phyloP scores from a whole-genome alignment of 148 eudicot species.

The Limonium bicolor region DNA sequence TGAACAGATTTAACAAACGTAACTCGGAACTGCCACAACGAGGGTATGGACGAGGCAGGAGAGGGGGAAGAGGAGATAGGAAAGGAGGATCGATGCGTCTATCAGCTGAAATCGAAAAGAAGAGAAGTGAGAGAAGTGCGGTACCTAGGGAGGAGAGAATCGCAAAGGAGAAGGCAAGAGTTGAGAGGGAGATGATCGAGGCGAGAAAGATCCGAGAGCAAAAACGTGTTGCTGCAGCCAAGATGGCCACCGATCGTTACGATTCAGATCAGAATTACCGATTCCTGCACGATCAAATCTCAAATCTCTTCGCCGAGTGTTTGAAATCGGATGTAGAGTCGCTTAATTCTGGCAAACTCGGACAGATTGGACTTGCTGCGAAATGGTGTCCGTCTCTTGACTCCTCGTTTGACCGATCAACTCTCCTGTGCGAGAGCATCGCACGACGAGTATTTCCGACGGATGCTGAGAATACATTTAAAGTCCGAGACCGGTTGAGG shows the following conservation, averaged over 20 bases:
- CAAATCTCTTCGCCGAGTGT: constrained; percentile 12
- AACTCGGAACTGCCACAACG: no score
- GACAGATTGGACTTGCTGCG: constrained; percentile 11
- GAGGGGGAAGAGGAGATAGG: no score
- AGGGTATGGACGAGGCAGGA: no score
- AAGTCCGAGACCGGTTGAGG: constrained; percentile 11
- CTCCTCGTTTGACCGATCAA: constrained; percentile 11
- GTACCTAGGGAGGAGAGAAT: no score
- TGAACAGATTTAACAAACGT: no score
- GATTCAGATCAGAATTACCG: constrained; percentile 5
- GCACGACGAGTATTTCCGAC: constrained; percentile 9
- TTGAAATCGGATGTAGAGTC: constrained; percentile 6
- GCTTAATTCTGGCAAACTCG: constrained; percentile 5
- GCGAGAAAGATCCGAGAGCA: no score
- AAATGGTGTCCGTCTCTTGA: constrained; percentile 20
- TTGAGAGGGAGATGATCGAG: no score
- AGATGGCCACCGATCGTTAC: constrained; percentile 3
- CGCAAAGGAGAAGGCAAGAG: constrained; percentile 3
- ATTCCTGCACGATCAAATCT: constrained; percentile 6
- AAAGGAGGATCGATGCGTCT: no score
- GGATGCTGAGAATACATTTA: constrained; percentile 9
- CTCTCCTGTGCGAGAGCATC: constrained; percentile 12
- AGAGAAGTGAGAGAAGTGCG: no score
- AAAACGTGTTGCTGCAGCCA: neutral
- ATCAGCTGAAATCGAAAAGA: no score